phyloP scores from a whole-genome alignment of 2,329 filamentous ascomycete species.

The Nothophaeocryptopus gaeumannii region DNA sequence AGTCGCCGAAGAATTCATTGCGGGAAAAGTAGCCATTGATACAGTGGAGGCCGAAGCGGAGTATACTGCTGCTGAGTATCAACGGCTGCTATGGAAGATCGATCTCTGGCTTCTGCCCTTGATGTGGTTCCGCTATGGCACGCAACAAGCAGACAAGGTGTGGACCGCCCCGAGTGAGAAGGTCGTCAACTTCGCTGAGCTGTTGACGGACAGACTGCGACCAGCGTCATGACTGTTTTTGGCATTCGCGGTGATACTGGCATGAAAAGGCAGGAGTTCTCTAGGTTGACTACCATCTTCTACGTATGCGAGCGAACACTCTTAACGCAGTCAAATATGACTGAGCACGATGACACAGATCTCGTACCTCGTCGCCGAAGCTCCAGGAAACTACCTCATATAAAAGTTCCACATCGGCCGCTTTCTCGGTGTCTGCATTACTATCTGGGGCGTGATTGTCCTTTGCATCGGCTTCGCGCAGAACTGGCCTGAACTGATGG shows the following conservation, averaged over 20 bases:
- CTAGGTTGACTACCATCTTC: conserved; percentile 15
- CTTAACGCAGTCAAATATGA: neutral
- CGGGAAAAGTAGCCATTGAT: conserved; percentile 9
- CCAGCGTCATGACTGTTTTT: conserved; percentile 12
- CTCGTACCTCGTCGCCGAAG: conserved; percentile 12
- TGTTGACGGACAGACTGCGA: conserved; percentile 23
- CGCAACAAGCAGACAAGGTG: conserved; percentile 45
- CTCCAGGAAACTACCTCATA: conserved; percentile 15
- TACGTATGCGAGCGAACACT: neutral
- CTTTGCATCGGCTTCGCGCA: conserved; percentile 18
- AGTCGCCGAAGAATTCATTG: conserved; percentile 1
- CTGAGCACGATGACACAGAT: neutral
- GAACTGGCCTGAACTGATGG: conserved; percentile 12
- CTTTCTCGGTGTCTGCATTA: conserved; percentile 11
- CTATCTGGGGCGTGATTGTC: conserved; percentile 14
- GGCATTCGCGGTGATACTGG: conserved; percentile 7
- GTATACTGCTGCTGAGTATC: conserved; percentile 6
- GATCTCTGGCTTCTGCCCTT: conserved; percentile 44
- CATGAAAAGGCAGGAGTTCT: conserved; percentile 14
- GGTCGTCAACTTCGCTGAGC: too few species aligned
- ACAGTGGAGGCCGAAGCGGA: conserved; percentile 10
- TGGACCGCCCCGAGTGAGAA: too few species aligned
- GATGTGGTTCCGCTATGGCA: conserved; percentile 49
- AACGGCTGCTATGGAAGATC: conserved; percentile 32
- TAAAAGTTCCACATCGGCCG: conserved; percentile 13